phyloP scores from a whole-genome alignment of 495 filamentous ascomycete genomes.

The Tuber calosporum region DNA sequence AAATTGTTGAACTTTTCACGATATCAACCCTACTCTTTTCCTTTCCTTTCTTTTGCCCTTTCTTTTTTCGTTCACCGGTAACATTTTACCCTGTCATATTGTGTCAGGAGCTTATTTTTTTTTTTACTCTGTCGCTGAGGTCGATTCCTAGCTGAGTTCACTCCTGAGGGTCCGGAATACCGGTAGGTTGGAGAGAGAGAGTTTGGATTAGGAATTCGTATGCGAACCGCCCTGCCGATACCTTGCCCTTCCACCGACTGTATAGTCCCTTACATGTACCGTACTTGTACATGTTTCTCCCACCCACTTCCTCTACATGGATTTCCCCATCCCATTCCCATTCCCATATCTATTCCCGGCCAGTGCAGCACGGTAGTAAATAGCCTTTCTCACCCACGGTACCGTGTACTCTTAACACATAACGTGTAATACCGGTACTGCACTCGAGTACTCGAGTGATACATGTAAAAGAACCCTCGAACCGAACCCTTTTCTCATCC shows the following conservation, averaged over 20 bases:
- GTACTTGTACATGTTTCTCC: no score
- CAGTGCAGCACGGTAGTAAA: no score
- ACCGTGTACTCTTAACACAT: background rate
- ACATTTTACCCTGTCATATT: background rate
- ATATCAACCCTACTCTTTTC: background rate
- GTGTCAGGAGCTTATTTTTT: background rate
- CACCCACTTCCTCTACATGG: no score
- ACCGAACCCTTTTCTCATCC: background rate
- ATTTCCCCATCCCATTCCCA: background rate
- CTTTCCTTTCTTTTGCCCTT: background rate
- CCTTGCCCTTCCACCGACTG: background rate
- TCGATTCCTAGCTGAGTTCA: background rate
- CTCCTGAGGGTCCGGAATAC: background rate
- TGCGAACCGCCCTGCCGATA: background rate
- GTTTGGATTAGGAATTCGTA: background rate
- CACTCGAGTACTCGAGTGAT: no score
- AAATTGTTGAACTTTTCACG: background rate
- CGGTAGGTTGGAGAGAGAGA: background rate
- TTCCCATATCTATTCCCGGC: background rate
- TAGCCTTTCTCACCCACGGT: background rate
- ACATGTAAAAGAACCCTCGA: background rate
- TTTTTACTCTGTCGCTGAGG: background rate
- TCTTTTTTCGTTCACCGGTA: background rate
- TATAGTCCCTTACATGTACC: background rate
- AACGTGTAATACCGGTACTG: no score